Conservation (phyloP, 352 stramenopile genomes). For the Globisporangium polare region DNA sequence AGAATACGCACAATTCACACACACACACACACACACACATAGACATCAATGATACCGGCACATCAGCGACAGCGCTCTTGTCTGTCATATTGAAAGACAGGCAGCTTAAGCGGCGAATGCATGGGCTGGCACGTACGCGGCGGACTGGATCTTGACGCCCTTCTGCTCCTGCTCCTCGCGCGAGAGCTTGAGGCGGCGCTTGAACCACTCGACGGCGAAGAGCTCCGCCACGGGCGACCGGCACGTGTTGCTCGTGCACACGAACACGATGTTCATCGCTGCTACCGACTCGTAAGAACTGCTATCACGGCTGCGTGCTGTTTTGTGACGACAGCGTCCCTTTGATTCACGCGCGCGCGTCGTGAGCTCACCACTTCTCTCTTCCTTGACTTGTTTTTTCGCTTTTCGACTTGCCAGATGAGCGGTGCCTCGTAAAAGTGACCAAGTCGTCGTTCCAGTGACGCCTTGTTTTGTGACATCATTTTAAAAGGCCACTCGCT, state of each 20-base stretch:
- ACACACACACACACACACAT: not conserved
- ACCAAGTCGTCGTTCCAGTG: too few species aligned
- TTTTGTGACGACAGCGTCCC: not conserved
- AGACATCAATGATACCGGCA: not conserved
- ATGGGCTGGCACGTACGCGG: constrained; percentile 38
- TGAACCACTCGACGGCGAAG: constrained; percentile 79
- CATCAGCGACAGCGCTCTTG: too few species aligned
- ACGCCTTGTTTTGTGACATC: too few species aligned
- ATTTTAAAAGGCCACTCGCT: too few species aligned
- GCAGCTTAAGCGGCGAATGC: too few species aligned
- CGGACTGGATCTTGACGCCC: constrained; percentile 63
- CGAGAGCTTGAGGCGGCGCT: constrained; percentile 57
- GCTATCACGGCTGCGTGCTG: not conserved
- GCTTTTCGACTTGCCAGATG: too few species aligned
- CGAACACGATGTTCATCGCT: constrained; percentile 76
- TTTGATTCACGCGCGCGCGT: too few species aligned
- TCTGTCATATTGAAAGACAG: too few species aligned
- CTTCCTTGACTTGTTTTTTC: too few species aligned
- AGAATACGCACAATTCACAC: not conserved
- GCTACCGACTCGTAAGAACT: not conserved
- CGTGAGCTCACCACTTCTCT: too few species aligned
- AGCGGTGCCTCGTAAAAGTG: too few species aligned
- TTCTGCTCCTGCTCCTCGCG: constrained; percentile 67
- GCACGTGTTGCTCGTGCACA: constrained; percentile 86
- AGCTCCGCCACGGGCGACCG: constrained; percentile 72